These are phyloP conservation scores for Austroboletus novae-zelandiae DNA, from an alignment of 1,284 basidiomycete genomes.

Conservation along the genomic window DNA sequence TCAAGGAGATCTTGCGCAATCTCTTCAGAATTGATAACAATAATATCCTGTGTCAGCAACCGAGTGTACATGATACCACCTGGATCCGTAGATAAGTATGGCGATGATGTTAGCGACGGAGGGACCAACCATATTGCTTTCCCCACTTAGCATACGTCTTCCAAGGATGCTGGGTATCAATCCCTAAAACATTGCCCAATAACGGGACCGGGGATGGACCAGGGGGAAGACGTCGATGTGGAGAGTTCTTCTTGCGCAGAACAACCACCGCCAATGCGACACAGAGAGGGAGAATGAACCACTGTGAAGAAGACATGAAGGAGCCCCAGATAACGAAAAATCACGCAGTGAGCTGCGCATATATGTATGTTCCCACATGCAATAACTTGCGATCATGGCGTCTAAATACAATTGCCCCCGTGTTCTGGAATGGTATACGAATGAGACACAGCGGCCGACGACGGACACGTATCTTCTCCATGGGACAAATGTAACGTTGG, in stretches of 20 bases:
- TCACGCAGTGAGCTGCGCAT: too few relatives aligned
- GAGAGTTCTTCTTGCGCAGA: slow-evolving; percentile 7
- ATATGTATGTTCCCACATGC: too few relatives aligned
- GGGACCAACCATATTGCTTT: slow-evolving; percentile 19
- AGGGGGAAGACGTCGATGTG: slow-evolving; percentile 18
- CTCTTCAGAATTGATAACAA: slow-evolving; percentile 25
- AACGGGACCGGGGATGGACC: slow-evolving; percentile 19
- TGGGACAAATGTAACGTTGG: too few relatives aligned
- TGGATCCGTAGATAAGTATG: slow-evolving; percentile 1
- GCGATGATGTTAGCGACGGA: background rate
- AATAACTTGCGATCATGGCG: too few relatives aligned
- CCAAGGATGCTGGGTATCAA: slow-evolving; percentile 22
- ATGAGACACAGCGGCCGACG: too few relatives aligned
- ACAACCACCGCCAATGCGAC: slow-evolving; percentile 4
- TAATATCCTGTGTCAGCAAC: slow-evolving; percentile 14
- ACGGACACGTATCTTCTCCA: too few relatives aligned
- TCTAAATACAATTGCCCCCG: too few relatives aligned
- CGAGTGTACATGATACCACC: slow-evolving; percentile 22
- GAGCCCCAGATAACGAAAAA: background rate
- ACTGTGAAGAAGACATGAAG: background rate
- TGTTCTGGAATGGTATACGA: too few relatives aligned
- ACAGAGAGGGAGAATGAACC: slow-evolving; percentile 6
- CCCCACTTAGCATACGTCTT: slow-evolving; percentile 22
- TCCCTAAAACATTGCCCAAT: slow-evolving; percentile 20
- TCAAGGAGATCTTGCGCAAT: slow-evolving; percentile 23